These are phyloP conservation scores for Ustilago curta DNA, from an alignment of 1,284 basidiomycete species.

Conservation along the genomic window DNA sequence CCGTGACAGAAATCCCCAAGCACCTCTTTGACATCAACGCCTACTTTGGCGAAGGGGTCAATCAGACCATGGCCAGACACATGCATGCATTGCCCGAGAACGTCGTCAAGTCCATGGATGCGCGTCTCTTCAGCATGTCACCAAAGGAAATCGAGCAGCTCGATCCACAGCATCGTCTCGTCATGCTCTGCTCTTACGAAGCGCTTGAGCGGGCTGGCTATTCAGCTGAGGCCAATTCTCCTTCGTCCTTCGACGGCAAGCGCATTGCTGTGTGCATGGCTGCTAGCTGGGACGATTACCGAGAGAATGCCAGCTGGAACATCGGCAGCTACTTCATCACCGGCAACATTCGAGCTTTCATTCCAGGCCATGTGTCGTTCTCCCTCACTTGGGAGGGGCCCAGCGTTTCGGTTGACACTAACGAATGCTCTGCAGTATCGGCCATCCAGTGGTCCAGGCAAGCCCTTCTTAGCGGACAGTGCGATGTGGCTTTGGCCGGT, in stretches of 20 bases:
- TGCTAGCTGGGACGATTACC: slow-evolving; percentile 54
- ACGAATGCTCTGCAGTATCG: slow-evolving; percentile 42
- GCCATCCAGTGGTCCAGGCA: slow-evolving; percentile 46
- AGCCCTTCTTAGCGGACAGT: slow-evolving; percentile 46
- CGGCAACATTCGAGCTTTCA: slow-evolving; percentile 55
- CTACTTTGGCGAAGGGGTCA: slow-evolving; percentile 36
- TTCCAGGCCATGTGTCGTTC: slow-evolving; percentile 49
- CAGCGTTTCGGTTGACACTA: slow-evolving; percentile 42
- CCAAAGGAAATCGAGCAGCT: slow-evolving; percentile 57
- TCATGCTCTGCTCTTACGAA: slow-evolving; percentile 50
- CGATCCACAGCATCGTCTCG: slow-evolving; percentile 52
- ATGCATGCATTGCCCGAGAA: slow-evolving; percentile 45
- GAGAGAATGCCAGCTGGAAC: slow-evolving; percentile 51
- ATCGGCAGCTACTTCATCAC: slow-evolving; percentile 59
- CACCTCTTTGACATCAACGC: slow-evolving; percentile 50
- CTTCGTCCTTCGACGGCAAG: slow-evolving; percentile 41
- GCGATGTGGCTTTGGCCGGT: slow-evolving; percentile 51
- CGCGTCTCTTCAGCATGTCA: slow-evolving; percentile 52
- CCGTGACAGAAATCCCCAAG: slow-evolving; percentile 44
- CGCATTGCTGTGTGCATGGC: slow-evolving; percentile 51
- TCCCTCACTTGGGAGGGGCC: slow-evolving; percentile 48
- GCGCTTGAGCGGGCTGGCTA: slow-evolving; percentile 53
- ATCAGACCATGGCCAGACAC: slow-evolving; percentile 48
- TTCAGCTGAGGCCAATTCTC: slow-evolving; percentile 35
- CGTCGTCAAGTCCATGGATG: slow-evolving; percentile 47